These are phyloP conservation scores for Oryza nivara DNA, from an alignment of 176 grass and related monocot species.

Conservation along the genomic window DNA sequence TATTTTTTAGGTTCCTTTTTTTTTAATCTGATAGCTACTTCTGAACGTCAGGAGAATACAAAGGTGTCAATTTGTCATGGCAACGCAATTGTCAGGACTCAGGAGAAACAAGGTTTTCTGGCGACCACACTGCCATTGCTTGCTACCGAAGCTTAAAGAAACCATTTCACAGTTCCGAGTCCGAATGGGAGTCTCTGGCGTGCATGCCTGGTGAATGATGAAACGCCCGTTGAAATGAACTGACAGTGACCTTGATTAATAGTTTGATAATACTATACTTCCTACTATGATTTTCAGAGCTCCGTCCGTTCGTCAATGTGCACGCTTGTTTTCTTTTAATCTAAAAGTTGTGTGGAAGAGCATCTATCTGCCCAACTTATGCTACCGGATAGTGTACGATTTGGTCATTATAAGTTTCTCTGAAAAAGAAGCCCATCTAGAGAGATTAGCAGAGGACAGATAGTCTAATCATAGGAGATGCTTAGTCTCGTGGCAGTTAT, in stretches of 20 bases:
- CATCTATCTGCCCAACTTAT: constrained; percentile 40
- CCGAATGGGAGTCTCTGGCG: constrained; percentile 35
- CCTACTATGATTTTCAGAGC: neutral
- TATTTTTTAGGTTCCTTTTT: neutral
- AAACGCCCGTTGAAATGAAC: constrained; percentile 43
- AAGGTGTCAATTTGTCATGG: neutral
- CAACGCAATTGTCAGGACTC: neutral
- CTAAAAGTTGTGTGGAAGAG: constrained; percentile 41
- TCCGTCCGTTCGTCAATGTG: constrained; percentile 36
- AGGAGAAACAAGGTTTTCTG: neutral
- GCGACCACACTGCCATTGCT: neutral
- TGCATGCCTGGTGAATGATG: constrained; percentile 45
- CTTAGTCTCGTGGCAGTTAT: constrained; percentile 38
- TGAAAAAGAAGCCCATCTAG: neutral
- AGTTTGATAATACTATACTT: neutral
- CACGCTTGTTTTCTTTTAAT: constrained; percentile 33
- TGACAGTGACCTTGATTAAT: constrained; percentile 30
- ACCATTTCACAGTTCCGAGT: neutral
- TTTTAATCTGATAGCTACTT: neutral
- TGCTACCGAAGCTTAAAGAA: neutral
- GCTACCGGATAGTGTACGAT: constrained; percentile 18
- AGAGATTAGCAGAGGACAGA: constrained; percentile 19
- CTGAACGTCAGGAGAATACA: neutral
- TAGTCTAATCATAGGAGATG: constrained; percentile 24
- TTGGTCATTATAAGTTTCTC: constrained; percentile 1